A percentile compares a stretch with the other conserved stretches of the same genome.
Conservation (phyloP, 2,329 filamentous ascomycete genomes). For the Hypoxylon sp. region DNA sequence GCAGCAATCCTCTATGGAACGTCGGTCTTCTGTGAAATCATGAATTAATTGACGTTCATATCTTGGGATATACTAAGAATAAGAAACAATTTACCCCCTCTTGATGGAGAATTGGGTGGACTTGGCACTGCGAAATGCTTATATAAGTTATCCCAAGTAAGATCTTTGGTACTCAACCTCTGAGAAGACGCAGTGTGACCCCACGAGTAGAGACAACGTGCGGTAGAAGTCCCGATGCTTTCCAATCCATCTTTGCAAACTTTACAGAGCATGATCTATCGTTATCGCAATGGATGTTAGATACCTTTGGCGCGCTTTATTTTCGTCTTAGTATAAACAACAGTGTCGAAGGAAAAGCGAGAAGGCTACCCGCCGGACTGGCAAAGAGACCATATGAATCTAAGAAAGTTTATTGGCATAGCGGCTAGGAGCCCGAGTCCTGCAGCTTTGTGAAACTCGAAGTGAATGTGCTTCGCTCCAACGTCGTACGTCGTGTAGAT, state of each 20-base stretch:
- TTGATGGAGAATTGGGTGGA: not conserved
- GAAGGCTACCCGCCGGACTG: not conserved
- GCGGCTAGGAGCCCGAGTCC: not conserved
- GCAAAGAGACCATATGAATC: not conserved
- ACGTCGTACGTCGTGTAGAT: not conserved
- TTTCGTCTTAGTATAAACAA: not conserved
- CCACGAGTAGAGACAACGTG: not conserved
- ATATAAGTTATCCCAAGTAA: not conserved
- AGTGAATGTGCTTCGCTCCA: not conserved
- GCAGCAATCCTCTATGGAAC: not conserved
- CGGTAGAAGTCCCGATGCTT: slow-evolving; percentile 7
- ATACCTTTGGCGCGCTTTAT: not conserved
- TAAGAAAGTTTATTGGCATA: not conserved
- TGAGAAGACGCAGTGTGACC: not conserved
- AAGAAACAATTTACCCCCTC: not conserved
- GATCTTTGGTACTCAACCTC: not conserved
- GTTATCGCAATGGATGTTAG: not conserved
- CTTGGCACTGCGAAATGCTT: not conserved
- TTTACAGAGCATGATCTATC: slow-evolving; percentile 11
- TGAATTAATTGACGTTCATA: too few relatives aligned
- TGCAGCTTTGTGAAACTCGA: not conserved
- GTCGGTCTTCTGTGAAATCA: not conserved
- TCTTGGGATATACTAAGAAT: too few relatives aligned
- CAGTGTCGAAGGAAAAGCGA: not conserved
- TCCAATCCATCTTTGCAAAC: slow-evolving; percentile 13